Evolutionary conservation across 2,329 filamentous ascomycete genomes (phyloP), one percentile per base, ranked within the genome.

Genomic region (Talaromyces rugulosus): DNA sequence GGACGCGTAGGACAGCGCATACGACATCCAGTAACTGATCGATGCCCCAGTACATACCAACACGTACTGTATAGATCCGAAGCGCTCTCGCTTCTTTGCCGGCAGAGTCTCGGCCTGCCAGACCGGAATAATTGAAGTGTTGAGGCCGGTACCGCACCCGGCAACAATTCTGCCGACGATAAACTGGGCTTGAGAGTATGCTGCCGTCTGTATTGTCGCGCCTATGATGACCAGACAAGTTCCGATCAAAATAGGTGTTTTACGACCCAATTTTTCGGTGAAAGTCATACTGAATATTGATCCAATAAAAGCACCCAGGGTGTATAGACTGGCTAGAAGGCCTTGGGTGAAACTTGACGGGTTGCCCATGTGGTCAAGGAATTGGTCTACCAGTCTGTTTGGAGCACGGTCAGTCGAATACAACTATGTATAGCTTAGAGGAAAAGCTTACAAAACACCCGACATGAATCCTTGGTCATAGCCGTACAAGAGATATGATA

Each of bases 91-190:
- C 16, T 62, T 61, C 11, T 44, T 58, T 18, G 63, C 51, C 16
- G 58, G 61, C 18, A 59, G 27, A 16, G 62, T 63, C 23, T 65
- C 62, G 1, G 63, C 61, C 51, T 63, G 62, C 62, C 62, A 65
- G 7, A 63, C 53, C 0, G 61, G 62, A 11, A 65, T 59, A 76
- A 66, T 71, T 68, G 0, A 77, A 74, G 3, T 75, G 74, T 68
- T 80, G 74, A 47, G 74, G 74, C 66, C 79, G 68, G 58, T 61
- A 34, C 63, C 62, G 59, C 82, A 70, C 6, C 80, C 82, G 9
- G 80, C 81, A n/a, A 83, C 75, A 53, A 80, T 76, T 23, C 81
- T 74, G 18, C 81, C 81, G 12, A 82, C 73, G 47, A 75, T 73
- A 63, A 76, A 66, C 30, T 75, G 73, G 8, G 71, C 69, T 9